Conservation (phyloP, 305 asterid species). For the Caryopteris hybrid region DNA sequence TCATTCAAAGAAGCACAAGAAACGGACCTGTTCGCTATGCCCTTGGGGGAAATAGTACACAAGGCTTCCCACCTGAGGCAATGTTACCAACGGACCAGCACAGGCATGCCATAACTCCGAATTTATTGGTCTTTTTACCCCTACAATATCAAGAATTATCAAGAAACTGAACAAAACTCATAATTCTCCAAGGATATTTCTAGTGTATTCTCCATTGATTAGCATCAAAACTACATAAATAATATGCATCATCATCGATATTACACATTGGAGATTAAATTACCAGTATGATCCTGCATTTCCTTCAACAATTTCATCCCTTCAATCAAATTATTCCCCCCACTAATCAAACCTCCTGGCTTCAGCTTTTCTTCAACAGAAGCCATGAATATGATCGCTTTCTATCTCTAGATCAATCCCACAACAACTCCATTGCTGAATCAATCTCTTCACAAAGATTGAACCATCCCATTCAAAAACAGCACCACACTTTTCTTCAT, state of each 20-base stretch:
- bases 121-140: slow-evolving; percentile 57
- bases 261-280: no score
- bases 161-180: no score
- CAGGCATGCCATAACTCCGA: slow-evolving; percentile 98
- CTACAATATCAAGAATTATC: slow-evolving; percentile 33
- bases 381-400: slow-evolving; percentile 37
- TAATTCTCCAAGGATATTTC: no score
- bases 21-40: slow-evolving; percentile 84
- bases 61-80: slow-evolving; percentile 95
- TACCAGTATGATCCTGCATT: slow-evolving; percentile 85
- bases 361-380: slow-evolving; percentile 60
- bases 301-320: slow-evolving; percentile 84
- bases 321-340: slow-evolving; percentile 56
- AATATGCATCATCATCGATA: no score
- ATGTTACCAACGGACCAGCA: slow-evolving; percentile 87
- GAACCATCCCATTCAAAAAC: no score
- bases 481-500: no score
- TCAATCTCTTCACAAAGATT: slow-evolving; percentile 18
- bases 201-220: not conserved
- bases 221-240: not conserved
- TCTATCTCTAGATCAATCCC: slow-evolving; percentile 27
- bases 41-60: slow-evolving; percentile 97
- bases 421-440: slow-evolving; percentile 16
- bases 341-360: slow-evolving; percentile 48
- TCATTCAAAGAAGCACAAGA: no score